These are phyloP conservation scores for Phytopythium kandeliae DNA, from an alignment of 352 stramenopile genomes.

Conservation along the genomic window DNA sequence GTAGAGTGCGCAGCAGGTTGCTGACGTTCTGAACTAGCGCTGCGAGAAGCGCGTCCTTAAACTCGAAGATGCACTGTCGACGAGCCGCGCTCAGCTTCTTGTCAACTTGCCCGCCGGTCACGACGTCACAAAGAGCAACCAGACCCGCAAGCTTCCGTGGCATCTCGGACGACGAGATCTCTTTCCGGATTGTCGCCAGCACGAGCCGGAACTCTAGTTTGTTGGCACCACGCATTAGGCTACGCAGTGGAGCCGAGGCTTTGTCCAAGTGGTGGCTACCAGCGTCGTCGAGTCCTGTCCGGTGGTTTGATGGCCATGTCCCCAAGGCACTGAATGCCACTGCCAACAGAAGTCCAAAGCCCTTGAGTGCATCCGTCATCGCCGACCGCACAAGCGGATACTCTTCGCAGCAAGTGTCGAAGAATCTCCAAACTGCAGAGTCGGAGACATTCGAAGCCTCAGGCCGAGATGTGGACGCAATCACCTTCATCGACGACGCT, in stretches of 20 bases:
- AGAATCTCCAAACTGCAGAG: conserved; percentile 43
- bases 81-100: conserved; percentile 49
- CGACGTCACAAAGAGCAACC: conserved; percentile 40
- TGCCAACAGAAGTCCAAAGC: conserved; percentile 57
- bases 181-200: conserved; percentile 46
- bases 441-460: conserved; percentile 5
- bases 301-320: conserved; percentile 5
- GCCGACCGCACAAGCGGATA: conserved; percentile 42
- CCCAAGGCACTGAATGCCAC: conserved; percentile 26
- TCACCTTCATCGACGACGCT: conserved; percentile 35
- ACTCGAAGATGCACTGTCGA: conserved; percentile 38
- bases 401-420: conserved; percentile 40
- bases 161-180: conserved; percentile 29
- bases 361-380: conserved; percentile 36
- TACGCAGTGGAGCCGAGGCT: conserved; percentile 19
- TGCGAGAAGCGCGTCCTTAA: conserved; percentile 45
- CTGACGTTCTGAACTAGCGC: conserved; percentile 42
- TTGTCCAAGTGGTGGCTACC: neutral
- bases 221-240: conserved; percentile 49
- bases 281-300: neutral
- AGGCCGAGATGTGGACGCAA: conserved; percentile 8
- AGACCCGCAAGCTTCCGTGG: conserved; percentile 49
- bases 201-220: conserved; percentile 70
- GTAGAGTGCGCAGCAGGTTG: conserved; percentile 18
- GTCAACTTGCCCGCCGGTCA: conserved; percentile 34